These are phyloP conservation scores for Phytophthora sp. DNA, from an alignment of 352 stramenopile species.

Conservation along the genomic window DNA sequence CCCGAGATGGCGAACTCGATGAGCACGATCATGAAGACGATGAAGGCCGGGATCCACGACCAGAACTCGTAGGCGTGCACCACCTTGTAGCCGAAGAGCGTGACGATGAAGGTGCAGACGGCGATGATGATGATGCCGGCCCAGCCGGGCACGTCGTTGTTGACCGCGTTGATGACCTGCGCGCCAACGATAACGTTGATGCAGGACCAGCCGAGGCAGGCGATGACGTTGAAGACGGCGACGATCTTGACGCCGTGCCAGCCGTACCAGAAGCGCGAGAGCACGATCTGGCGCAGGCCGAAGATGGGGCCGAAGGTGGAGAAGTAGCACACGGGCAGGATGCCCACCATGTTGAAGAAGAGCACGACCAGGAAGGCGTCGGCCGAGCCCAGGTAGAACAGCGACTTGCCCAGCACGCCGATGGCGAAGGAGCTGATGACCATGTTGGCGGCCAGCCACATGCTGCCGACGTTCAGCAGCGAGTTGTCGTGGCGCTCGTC, in stretches of 20 bases:
- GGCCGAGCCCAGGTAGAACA: constrained; percentile 45
- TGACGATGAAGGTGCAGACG: constrained; percentile 46
- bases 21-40: constrained; percentile 55
- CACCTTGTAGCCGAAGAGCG: constrained; percentile 56
- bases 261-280: constrained; percentile 58
- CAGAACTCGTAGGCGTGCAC: constrained; percentile 61
- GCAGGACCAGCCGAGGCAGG: constrained; percentile 49
- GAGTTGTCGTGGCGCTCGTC: constrained; percentile 48
- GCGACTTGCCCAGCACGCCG: constrained; percentile 50
- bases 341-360: constrained; percentile 50
- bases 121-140: constrained; percentile 55
- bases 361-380: constrained; percentile 52
- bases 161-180: constrained; percentile 55
- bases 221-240: constrained; percentile 50
- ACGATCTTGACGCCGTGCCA: constrained; percentile 53
- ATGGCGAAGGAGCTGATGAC: constrained; percentile 54
- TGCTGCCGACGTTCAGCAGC: constrained; percentile 46
- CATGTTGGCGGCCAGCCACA: constrained; percentile 59
- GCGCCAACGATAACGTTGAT: constrained; percentile 59
- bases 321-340: constrained; percentile 52
- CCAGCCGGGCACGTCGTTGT: constrained; percentile 48
- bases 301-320: constrained; percentile 51
- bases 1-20: constrained; percentile 44
- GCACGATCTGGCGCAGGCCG: constrained; percentile 54
- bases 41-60: constrained; percentile 53